Evolutionary conservation across 2,329 filamentous ascomycete genomes (phyloP).

Genomic region (Gaeumannomyces tritici): DNA sequence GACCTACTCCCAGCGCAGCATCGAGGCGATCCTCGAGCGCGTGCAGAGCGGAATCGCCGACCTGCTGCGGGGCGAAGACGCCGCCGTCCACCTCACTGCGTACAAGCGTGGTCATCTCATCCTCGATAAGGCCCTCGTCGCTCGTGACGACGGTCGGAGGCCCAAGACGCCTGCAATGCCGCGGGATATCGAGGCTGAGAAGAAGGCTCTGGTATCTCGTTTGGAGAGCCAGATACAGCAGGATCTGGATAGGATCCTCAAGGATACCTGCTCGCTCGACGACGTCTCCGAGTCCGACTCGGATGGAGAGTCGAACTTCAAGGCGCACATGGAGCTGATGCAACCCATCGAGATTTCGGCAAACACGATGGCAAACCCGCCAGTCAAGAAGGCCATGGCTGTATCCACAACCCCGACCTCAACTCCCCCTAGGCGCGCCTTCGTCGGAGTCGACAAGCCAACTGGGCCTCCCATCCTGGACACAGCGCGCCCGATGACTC

Average conservation of each 20-base stretch:
- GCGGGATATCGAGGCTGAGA: slow-evolving; percentile 25
- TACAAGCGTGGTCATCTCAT: slow-evolving; percentile 45
- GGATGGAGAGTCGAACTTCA: not conserved
- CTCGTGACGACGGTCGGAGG: slow-evolving; percentile 22
- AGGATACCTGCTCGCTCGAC: slow-evolving; percentile 38
- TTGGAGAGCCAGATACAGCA: slow-evolving; percentile 34
- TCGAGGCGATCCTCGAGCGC: slow-evolving; percentile 39
- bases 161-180: slow-evolving; percentile 15
- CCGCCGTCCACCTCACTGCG: slow-evolving; percentile 35
- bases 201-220: slow-evolving; percentile 25
- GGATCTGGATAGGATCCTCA: slow-evolving; percentile 39
- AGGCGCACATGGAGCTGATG: not conserved
- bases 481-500: not conserved
- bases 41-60: slow-evolving; percentile 40
- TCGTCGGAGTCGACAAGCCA: not conserved
- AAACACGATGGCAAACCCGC: not conserved
- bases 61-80: slow-evolving; percentile 35
- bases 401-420: not conserved
- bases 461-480: not conserved
- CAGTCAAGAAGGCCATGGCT: not conserved
- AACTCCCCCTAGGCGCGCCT: not conserved
- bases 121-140: slow-evolving; percentile 36
- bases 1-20: slow-evolving; percentile 32
- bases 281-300: slow-evolving; percentile 18
- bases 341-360: not conserved